Evolutionary conservation across 2,329 filamentous ascomycete species (phyloP), one percentile per base, ranked within the genome.

Genomic region (Xylaria sp.): DNA sequence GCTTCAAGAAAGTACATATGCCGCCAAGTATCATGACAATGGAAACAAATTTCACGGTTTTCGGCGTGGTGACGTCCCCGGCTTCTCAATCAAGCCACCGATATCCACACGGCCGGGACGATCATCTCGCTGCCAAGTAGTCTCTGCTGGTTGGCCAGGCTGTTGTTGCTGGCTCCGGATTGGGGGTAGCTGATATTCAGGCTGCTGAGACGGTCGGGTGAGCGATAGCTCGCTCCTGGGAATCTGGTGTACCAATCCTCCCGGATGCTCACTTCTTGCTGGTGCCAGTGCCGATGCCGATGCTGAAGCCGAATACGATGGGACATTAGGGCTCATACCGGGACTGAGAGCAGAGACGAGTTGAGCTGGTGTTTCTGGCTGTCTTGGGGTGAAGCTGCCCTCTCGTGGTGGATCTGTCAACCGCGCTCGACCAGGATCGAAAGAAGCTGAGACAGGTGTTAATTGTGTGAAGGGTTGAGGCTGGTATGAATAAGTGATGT

Each of bases 61-160:
- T 53, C 71, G 73, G 58, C 72, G 73, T 23, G 75, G 69, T 71
- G 77, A 57, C 72, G 77, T 82, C 73, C 85, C 85, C 27, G 86
- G 84, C 78, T 84, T 87, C 72, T 88, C 89, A 74, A 92, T 87
- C 75, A 88, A 82, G 1, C 88, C 88, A 12, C 84, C 86, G 69
- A 91, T 90, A 73, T 89, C 87, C 58, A 90, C 85, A 18, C 88
- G 84, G 44, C 82, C 79, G 21, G 82, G 79, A 32, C 86, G 83
- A 64, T 88, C 86, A 65, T 87, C 85, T 51, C 84, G 82, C 63
- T 77, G 75, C 78, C 81, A 83, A 29, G 69, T 67, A 18, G 74
- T 50, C 40, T 78, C 77, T 18, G 71, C 65, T n/a, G 73, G 63
- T 16, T 74, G 71, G 1, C 63, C 70, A 35, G 74, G 71, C 42